Evolutionary conservation across 2,329 filamentous ascomycete genomes (phyloP), one percentile per base, ranked within the genome.

Genomic region (Diaporthe sp.): DNA sequence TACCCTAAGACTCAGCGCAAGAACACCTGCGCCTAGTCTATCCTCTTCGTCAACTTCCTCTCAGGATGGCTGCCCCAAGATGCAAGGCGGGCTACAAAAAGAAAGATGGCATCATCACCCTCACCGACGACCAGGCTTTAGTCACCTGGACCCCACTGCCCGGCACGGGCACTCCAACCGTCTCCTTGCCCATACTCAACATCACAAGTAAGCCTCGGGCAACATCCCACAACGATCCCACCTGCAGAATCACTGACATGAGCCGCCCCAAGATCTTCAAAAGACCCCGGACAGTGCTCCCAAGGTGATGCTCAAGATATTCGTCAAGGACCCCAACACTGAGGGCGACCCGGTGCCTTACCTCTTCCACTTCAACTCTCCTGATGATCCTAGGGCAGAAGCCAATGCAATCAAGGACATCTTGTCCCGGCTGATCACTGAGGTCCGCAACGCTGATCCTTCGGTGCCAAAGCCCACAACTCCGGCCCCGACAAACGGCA

Each of bases 221-320:
- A 39, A 27, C 42, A 4, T 58, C 17, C 65, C 13, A 19, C 15
- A 9, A 19, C 19, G 17, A 5, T 25, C 13, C 13, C 13, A 9
- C 12, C 35, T 8, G 7, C 27, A 44, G 5, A 32, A n/a, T 50
- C 22, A 77, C 77, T 79, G 50, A 78, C 75, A 71, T 50, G 22
- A n/a, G 32, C 42, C 35, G 4, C 35, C 7, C 66, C 42, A 78
- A 97, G 94, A 98, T 85, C 90, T 99, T 65, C 96, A 99, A 83
- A 96, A 98, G 83, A 98, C 97, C 0, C 96, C 97, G 17, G 94
- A 95, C 75, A 92, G 88, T n/a, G 92, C 91, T 47, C 87, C 95
- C 25, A 98, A 98, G 87, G 95, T 97, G 70, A 98, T 98, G 89
- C 89, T 98, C 75, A 98, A 97, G 83, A 93, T 99, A 72, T 94